phyloP scores from a whole-genome alignment of 805 yeast species.

The Kuraishia capsulata region DNA sequence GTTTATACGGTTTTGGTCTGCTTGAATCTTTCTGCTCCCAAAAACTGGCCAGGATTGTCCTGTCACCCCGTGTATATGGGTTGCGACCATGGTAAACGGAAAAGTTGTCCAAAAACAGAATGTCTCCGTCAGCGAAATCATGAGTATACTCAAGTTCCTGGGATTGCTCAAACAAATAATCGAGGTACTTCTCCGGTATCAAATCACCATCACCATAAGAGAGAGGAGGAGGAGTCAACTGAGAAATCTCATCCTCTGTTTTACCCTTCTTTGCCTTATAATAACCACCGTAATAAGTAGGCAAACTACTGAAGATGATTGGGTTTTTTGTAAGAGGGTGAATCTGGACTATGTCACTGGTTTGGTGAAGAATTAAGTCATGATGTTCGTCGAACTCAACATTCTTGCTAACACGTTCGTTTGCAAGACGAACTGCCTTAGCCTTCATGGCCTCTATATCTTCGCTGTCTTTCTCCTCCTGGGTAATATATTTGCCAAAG shows the following conservation, averaged over 20 bases:
- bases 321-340: conserved; percentile 6
- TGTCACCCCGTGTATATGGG: conserved; percentile 11
- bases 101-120: conserved; percentile 14
- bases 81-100: conserved; percentile 16
- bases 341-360: conserved; percentile 3
- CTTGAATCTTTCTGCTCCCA: conserved; percentile 8
- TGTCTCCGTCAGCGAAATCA: conserved; percentile 13
- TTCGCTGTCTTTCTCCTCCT: conserved; percentile 1
- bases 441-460: conserved; percentile 4
- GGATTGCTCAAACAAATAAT: conserved; percentile 12
- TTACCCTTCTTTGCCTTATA: conserved; percentile 1
- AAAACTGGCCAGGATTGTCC: conserved; percentile 15
- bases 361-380: conserved; percentile 8
- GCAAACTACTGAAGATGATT: conserved; percentile 14
- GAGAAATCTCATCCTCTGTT: no score
- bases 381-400: conserved; percentile 7
- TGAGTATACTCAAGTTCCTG: conserved; percentile 13
- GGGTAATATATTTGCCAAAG: conserved; percentile 7
- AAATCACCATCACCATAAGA: conserved; percentile 13
- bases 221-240: conserved; percentile 6
- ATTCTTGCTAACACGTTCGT: conserved; percentile 6
- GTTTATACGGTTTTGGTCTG: conserved; percentile 3
- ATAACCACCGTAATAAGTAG: conserved; percentile 11
- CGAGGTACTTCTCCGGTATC: conserved; percentile 14
- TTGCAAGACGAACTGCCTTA: conserved; percentile 4